Percentiles rank a stretch among this genome's conserved stretches.
phyloP scores from a whole-genome alignment of 495 filamentous ascomycete genomes.

The Penicillium coffeae region DNA sequence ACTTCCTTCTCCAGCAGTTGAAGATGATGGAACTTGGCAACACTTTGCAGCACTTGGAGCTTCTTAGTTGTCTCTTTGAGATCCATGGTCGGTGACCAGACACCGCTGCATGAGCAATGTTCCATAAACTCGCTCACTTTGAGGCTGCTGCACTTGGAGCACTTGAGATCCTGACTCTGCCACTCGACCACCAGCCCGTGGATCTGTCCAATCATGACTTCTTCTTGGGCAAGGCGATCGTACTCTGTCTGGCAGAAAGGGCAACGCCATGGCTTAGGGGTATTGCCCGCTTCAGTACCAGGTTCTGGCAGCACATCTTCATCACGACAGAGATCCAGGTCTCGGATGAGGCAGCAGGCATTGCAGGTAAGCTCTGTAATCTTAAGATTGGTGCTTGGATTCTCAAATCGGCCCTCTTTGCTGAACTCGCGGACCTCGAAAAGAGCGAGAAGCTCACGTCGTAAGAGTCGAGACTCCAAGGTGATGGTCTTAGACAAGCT shows the following conservation, averaged over 20 bases:
- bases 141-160: slow-evolving; percentile 49
- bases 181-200: slow-evolving; percentile 73
- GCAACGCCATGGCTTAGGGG: slow-evolving; percentile 67
- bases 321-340: slow-evolving; percentile 93
- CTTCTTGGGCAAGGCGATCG: slow-evolving; percentile 74
- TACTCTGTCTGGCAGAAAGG: slow-evolving; percentile 71
- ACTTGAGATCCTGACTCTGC: slow-evolving; percentile 88
- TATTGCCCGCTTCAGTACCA: slow-evolving; percentile 30
- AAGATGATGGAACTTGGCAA: slow-evolving; percentile 73
- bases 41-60: slow-evolving; percentile 65
- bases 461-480: slow-evolving; percentile 77
- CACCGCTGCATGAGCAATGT: slow-evolving; percentile 88
- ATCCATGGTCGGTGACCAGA: slow-evolving; percentile 70
- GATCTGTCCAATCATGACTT: slow-evolving; percentile 72
- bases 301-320: slow-evolving; percentile 67
- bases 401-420: slow-evolving; percentile 78
- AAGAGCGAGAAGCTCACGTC: slow-evolving; percentile 81
- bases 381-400: slow-evolving; percentile 72
- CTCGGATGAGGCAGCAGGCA: slow-evolving; percentile 80
- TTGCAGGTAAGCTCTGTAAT: slow-evolving; percentile 77
- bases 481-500: slow-evolving; percentile 76
- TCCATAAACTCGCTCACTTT: slow-evolving; percentile 93
- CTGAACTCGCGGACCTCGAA: slow-evolving; percentile 95
- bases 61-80: slow-evolving; percentile 62
- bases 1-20: slow-evolving; percentile 76